Conservation (phyloP, 345 rosid species). For the Lumnitzera littorea region DNA sequence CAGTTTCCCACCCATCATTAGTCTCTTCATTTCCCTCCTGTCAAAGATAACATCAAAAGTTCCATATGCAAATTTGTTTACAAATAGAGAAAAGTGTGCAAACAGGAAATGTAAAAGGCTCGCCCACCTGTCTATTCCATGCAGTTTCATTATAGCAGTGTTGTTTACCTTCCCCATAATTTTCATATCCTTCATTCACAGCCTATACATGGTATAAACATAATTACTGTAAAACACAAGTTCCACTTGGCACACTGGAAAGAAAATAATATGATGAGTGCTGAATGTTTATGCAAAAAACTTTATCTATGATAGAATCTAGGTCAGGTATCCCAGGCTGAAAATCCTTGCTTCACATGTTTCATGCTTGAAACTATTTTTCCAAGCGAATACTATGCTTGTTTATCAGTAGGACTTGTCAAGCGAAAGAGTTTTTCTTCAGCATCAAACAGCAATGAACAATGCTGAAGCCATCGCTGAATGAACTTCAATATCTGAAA, state of each 20-base stretch:
- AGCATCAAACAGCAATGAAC: no score
- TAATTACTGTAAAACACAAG: neutral
- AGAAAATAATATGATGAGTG: neutral
- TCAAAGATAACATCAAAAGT: neutral
- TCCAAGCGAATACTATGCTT: no score
- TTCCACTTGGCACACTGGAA: neutral
- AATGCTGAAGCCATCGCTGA: no score
- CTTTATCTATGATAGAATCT: neutral
- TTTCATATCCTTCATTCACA: slow-evolving; percentile 17
- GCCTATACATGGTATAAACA: slow-evolving; percentile 15
- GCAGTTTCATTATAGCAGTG: slow-evolving; percentile 19
- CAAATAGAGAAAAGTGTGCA: neutral
- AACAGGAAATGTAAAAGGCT: neutral
- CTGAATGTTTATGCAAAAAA: neutral
- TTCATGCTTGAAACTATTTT: no score
- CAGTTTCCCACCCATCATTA: slow-evolving; percentile 85
- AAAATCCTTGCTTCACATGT: no score
- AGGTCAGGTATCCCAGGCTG: no score
- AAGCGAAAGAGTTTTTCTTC: no score
- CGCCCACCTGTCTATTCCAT: slow-evolving; percentile 28
- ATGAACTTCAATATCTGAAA: no score
- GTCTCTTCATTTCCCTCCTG: slow-evolving; percentile 33
- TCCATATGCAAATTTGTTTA: neutral
- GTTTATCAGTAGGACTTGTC: no score
- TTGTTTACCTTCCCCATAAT: slow-evolving; percentile 15